These are phyloP conservation scores for Sphagnurus paluster DNA, from an alignment of 1,284 basidiomycete species.

Conservation along the genomic window DNA sequence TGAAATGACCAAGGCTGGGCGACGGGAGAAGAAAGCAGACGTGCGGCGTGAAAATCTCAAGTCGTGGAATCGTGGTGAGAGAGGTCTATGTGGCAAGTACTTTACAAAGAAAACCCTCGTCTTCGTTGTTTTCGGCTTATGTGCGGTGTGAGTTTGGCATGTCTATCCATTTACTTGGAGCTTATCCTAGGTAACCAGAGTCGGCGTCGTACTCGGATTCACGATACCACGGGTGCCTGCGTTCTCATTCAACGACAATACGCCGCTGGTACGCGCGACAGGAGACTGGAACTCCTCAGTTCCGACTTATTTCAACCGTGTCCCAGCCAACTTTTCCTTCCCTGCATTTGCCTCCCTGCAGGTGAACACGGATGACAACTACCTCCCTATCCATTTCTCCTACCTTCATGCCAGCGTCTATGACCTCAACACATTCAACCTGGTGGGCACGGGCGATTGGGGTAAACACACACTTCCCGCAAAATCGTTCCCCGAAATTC, in stretches of 20 bases:
- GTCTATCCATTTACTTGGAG: too few relatives aligned
- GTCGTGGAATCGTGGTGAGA: constrained; percentile 71
- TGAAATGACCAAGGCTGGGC: constrained; percentile 70
- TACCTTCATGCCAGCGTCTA: constrained; percentile 64
- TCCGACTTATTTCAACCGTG: constrained; percentile 63
- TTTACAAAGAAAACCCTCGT: constrained; percentile 72
- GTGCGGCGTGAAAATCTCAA: constrained; percentile 58
- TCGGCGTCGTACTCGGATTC: constrained; percentile 71
- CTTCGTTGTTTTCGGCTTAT: constrained; percentile 63
- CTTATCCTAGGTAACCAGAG: too few relatives aligned
- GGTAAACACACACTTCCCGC: constrained; percentile 60
- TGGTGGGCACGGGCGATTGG: constrained; percentile 67
- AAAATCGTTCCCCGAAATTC: constrained; percentile 58
- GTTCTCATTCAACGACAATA: constrained; percentile 58
- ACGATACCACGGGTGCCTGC: constrained; percentile 78
- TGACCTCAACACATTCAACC: constrained; percentile 61
- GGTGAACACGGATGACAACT: constrained; percentile 70
- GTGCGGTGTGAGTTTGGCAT: constrained; percentile 57
- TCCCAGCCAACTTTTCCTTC: constrained; percentile 86
- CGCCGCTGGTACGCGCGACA: constrained; percentile 61
- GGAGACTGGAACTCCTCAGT: constrained; percentile 54
- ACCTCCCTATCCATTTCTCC: constrained; percentile 72
- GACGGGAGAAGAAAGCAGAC: constrained; percentile 58
- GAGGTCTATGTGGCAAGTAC: constrained; percentile 76
- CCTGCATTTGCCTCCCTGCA: constrained; percentile 71